Evolutionary conservation across 2,329 filamentous ascomycete species (phyloP), one percentile per base, ranked within the genome.

Genomic region (Cladosporium sp.): DNA sequence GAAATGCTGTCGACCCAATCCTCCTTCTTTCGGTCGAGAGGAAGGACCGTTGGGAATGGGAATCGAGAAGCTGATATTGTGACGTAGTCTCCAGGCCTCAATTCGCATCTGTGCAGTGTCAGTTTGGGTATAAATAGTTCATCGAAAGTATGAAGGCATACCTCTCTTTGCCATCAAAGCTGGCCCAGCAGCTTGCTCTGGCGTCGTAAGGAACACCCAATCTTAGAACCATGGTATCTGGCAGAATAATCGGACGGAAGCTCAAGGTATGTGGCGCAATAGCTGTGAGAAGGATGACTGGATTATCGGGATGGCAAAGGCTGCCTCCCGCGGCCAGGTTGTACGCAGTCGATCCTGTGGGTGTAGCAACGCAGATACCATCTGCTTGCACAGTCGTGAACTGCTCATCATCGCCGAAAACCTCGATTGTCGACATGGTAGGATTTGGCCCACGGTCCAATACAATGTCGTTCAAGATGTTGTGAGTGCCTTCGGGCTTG

Each of bases 401-500:
- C 74, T 96, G 92, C 73, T 96, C 90, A 67, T 97, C 90, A 67
- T 97, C 93, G 19, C 92, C 92, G 71, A 97, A 97, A 25, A 97
- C 83, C 71, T 97, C 93, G 19, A 90, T 92, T 55, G 86, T 88
- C 11, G 90, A 94, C 90, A 99, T 93, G 56, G 92, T 96, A 47
- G 93, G 86, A 73, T 95, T 97, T 6, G 94, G 94, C 0, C 94
- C 94, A 17, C 94, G 84, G 70, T 99, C 94, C 30, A 97, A 85
- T 8, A 99, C 93, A n/a, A 97, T 86, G 72, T 99, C 94, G 68
- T 99, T 99, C 62, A 99, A 77, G 59, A 97, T 96, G 73, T 96
- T 90, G 72, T 87, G 91, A 1, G 89, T 92, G 39, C 86, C 85
- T 66, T 94, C 90, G 0, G 92, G 92, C 42, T 80, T 83, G 76